phyloP scores from a whole-genome alignment of 495 filamentous ascomycete genomes.

The Aspergillus cavernicola region DNA sequence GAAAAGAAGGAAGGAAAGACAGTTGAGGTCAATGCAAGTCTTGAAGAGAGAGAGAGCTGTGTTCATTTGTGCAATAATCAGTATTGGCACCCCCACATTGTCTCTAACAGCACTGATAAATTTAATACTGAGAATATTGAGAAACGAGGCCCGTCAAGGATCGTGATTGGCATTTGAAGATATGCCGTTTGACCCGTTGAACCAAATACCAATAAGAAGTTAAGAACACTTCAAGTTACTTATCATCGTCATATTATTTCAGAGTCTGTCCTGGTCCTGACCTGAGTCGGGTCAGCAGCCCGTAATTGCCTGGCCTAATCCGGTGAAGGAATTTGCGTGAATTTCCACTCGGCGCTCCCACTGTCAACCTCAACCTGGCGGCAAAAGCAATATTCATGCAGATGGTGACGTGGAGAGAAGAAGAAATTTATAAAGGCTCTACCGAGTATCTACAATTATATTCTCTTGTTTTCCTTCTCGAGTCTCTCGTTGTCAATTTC shows the following conservation, averaged over 20 bases:
- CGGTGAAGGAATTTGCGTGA: conserved; percentile 6
- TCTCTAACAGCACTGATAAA: neutral
- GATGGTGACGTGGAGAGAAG: neutral
- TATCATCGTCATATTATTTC: no score
- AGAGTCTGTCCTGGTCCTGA: no score
- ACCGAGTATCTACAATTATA: neutral
- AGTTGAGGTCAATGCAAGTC: conserved; percentile 1
- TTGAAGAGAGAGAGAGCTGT: neutral
- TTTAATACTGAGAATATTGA: neutral
- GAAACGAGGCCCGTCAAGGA: neutral
- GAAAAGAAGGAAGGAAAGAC: conserved; percentile 3
- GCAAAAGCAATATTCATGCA: neutral
- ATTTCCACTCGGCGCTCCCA: neutral
- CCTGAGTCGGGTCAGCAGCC: no score
- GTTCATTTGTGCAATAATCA: conserved; percentile 7
- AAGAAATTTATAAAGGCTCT: no score
- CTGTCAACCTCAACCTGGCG: neutral
- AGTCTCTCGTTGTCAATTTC: no score
- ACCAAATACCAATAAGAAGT: no score
- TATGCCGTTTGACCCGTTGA: neutral
- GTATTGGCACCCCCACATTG: conserved; percentile 11
- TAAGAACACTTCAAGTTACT: no score
- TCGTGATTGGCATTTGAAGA: neutral
- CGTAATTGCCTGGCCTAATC: conserved; percentile 7
- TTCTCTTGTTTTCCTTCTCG: no score